Conservation (phyloP, 2,329 filamentous ascomycete species). For the Aspergillus neotritici region DNA sequence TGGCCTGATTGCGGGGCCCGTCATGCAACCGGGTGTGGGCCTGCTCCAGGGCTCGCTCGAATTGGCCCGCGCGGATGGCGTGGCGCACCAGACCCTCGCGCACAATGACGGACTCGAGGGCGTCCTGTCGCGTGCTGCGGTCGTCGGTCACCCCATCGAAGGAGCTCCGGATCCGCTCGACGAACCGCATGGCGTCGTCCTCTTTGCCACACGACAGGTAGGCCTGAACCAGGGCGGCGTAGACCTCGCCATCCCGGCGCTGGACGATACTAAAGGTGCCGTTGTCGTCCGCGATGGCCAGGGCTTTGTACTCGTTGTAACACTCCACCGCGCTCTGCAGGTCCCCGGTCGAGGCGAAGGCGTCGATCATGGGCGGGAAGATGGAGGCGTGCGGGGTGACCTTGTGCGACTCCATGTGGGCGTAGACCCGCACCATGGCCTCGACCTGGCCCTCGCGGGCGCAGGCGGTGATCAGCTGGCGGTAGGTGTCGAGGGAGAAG, state of each 20-base stretch:
- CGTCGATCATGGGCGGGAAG: constrained; percentile 92
- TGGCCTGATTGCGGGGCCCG: constrained; percentile 55
- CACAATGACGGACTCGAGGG: constrained; percentile 67
- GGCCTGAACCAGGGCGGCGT: constrained; percentile 84
- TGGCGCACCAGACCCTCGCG: constrained; percentile 72
- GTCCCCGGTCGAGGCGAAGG: constrained; percentile 76
- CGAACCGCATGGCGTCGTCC: constrained; percentile 78
- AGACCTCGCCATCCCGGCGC: constrained; percentile 76
- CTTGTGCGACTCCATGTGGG: constrained; percentile 78
- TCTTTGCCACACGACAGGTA: constrained; percentile 77
- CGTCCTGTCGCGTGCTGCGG: constrained; percentile 53
- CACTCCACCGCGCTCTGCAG: constrained; percentile 83
- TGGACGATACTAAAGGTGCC: constrained; percentile 63
- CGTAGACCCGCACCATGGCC: constrained; percentile 86
- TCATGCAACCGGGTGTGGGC: constrained; percentile 57
- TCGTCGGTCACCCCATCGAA: constrained; percentile 43
- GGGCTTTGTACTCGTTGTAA: constrained; percentile 87
- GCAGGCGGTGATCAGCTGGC: constrained; percentile 78
- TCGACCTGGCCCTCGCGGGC: constrained; percentile 73
- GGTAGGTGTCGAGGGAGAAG: constrained; percentile 79
- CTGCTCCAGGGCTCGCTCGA: constrained; percentile 68
- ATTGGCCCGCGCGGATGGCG: constrained; percentile 63
- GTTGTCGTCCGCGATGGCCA: constrained; percentile 78
- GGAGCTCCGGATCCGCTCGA: constrained; percentile 65
- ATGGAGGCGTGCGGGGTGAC: constrained; percentile 71